Evolutionary conservation across 495 filamentous ascomycete species (phyloP), one percentile per base, ranked within the genome.

Genomic region (Thermothielavioides terrestris): DNA sequence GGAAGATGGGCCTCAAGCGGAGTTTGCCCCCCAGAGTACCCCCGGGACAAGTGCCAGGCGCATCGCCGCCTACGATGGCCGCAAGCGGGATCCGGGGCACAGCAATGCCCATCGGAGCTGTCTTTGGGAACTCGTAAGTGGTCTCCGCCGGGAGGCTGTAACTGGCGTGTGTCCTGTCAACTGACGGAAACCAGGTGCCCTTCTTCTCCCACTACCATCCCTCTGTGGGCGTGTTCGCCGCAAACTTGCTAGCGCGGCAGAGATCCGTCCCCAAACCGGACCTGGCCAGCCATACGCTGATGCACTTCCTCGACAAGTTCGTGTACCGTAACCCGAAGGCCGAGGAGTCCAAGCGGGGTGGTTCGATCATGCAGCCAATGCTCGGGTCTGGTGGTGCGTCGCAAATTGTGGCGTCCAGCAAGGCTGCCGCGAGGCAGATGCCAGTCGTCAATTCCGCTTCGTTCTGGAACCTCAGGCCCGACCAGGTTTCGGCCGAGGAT

Each of bases 261-360:
- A 73, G 78, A 8, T 82, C 85, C 68, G 82, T 85, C 48, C 79
- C 83, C 51, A 95, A 97, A 67, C 90, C 92, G 0, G 91, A 98
- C 55, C 69, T 95, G 40, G 79, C 83, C 0, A 77, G 84, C 34
- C 89, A 96, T 60, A 95, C 87, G 0, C 78, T 98, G 49, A 88
- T 86, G 48, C 85, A 92, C 64, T 98, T 98, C 77, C 77, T 98
- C 26, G 92, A 98, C 67, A 88, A 89, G 53, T 97, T 98, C 66
- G 88, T 92, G 18, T 98, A 96, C 73, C 83, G 88, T 35, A 91
- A 90, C 53, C 81, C 90, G 39, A 94, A 90, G 74, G 74, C 85
- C 6, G 67, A 74, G 3, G 65, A 79, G 9, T 66, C 68, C 15
- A 70, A 71, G 49, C 82, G 83, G 44, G 94, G 92, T 21, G 68